Evolutionary conservation across 306 rosid genomes (phyloP).

Genomic region (Inga laurina): DNA sequence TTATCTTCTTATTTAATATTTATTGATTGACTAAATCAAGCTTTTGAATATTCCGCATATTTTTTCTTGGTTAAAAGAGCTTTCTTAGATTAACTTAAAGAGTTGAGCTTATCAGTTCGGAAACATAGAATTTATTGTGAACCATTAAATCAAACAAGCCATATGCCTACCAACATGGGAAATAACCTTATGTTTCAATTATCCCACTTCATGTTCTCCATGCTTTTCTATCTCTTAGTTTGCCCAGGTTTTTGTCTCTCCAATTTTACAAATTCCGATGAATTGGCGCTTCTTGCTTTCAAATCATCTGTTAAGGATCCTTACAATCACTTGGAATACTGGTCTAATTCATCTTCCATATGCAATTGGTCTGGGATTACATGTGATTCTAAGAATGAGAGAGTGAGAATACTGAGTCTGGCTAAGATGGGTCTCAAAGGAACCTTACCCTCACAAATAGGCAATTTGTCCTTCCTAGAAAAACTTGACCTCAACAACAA

Average conservation of each 20-base stretch:
- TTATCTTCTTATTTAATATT: no score
- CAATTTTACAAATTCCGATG: background rate
- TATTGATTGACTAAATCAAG: no score
- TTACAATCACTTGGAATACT: background rate
- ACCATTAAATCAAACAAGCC: no score
- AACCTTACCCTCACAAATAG: background rate
- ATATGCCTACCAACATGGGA: background rate
- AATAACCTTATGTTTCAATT: background rate
- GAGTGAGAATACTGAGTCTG: background rate
- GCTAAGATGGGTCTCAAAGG: background rate
- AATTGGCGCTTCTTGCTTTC: background rate
- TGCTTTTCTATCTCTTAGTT: background rate
- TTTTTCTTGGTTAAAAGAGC: no score
- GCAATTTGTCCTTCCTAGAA: background rate
- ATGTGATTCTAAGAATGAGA: background rate
- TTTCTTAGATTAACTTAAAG: no score
- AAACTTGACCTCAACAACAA: background rate
- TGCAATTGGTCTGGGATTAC: background rate
- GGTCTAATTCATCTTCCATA: background rate
- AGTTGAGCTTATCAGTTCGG: no score
- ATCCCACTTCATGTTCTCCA: background rate
- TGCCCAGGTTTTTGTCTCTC: background rate
- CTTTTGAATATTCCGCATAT: no score
- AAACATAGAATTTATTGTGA: no score
- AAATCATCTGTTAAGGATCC: background rate